Evolutionary conservation across 805 yeast genomes (phyloP).

Genomic region (Lipomyces chichibuensis): DNA sequence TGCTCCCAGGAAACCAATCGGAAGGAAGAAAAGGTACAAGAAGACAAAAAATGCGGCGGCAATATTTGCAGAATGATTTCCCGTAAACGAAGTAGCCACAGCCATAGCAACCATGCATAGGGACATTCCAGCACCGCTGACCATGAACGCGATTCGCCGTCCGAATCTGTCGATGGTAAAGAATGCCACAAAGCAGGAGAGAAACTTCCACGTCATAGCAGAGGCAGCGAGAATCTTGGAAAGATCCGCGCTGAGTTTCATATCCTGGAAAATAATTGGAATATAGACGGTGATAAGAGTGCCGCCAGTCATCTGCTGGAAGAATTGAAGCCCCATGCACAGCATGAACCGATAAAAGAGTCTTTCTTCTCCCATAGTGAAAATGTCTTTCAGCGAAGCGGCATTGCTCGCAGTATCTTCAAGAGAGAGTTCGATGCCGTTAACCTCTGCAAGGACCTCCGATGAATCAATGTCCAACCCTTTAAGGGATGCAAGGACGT

Average conservation of each 20-base stretch:
- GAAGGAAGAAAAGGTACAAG: constrained; percentile 38
- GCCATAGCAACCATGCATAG: constrained; percentile 49
- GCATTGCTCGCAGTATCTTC: constrained; percentile 1
- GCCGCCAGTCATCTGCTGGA: constrained; percentile 27
- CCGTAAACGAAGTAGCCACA: constrained; percentile 37
- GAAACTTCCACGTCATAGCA: constrained; percentile 32
- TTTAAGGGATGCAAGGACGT: constrained; percentile 49
- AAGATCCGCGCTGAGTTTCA: constrained; percentile 2
- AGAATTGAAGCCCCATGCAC: constrained; percentile 17
- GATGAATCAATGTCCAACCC: constrained; percentile 37
- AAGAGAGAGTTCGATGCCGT: constrained; percentile 31
- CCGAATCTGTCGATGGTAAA: constrained; percentile 62
- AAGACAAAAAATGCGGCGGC: constrained; percentile 30
- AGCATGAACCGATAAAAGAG: constrained; percentile 16
- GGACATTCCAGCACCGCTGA: constrained; percentile 49
- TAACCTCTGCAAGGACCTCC: constrained; percentile 42
- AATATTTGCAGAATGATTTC: constrained; percentile 28
- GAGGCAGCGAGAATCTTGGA: constrained; percentile 12
- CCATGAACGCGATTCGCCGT: constrained; percentile 49
- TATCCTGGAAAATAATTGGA: constrained; percentile 50
- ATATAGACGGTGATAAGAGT: constrained; percentile 35
- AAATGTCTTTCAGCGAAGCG: background rate
- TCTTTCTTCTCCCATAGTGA: constrained; percentile 4
- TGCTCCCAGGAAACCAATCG: constrained; percentile 38
- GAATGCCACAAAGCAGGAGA: constrained; percentile 62